Evolutionary conservation across 1,284 basidiomycete species (phyloP).

Genomic region (Rhodotorula sp.): DNA sequence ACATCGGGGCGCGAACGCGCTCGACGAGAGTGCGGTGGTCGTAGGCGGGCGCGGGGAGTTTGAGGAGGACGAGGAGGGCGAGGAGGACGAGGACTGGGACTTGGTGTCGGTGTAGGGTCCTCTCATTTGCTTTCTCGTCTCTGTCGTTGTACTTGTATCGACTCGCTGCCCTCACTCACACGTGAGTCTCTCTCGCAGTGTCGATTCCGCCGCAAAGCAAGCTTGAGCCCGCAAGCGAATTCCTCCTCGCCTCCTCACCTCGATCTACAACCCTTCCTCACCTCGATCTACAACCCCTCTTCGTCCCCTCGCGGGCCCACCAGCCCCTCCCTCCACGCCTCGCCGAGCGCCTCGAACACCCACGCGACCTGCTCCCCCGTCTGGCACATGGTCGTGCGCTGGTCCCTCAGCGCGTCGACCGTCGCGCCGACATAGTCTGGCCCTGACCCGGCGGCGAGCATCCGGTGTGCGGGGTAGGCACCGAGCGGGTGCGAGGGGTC

Average conservation of each 20-base stretch:
- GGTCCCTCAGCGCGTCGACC: slow-evolving; percentile 74
- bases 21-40: neutral
- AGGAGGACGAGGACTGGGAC: slow-evolving; percentile 32
- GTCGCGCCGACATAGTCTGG: slow-evolving; percentile 67
- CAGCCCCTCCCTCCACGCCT: slow-evolving; percentile 27
- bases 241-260: too few species aligned
- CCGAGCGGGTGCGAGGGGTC: slow-evolving; percentile 18
- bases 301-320: neutral
- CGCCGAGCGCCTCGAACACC: slow-evolving; percentile 59
- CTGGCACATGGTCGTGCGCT: slow-evolving; percentile 78
- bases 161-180: too few species aligned
- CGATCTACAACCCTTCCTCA: too few species aligned
- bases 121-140: neutral
- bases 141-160: slow-evolving; percentile 1
- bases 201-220: too few species aligned
- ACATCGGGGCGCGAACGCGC: neutral
- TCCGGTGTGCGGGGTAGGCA: slow-evolving; percentile 6
- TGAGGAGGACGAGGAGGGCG: slow-evolving; percentile 1
- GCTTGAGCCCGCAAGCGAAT: too few species aligned
- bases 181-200: too few species aligned
- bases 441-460: neutral
- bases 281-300: too few species aligned
- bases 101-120: slow-evolving; percentile 2
- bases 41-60: neutral
- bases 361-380: slow-evolving; percentile 65